Evolutionary conservation across 768 basidiomycete genomes (phyloP), one percentile per base, ranked within the genome.

Genomic region (Termitomyces heimii): DNA sequence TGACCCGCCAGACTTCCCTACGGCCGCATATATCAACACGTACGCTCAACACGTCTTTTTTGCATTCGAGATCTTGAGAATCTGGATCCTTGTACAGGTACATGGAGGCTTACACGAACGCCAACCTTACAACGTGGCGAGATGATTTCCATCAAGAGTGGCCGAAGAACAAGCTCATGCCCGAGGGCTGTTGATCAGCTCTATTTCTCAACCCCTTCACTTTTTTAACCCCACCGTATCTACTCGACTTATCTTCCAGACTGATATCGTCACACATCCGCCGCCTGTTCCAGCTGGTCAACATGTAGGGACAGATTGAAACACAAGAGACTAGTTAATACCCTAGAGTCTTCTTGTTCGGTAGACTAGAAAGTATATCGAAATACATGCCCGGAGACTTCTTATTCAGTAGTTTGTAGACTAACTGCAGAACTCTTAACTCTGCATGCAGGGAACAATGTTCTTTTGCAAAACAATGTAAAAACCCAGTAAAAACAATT

Each of bases 1-100:
- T 60, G 88, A 93, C 64, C 91, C 93, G 5, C 63, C 70, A 10
- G 78, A 82, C 14, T 85, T 80, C 68, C 93, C 94, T 0, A 97
- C 94, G 0, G 68, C 75, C 12, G 70, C 78, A 0, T 96, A 96
- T 68, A 96, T 95, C 63, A 66, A 85, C 20, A 74, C 79, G 84
- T 88, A 68, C 67, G 78, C 77, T 32, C 5, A 31, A 40, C 53
- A 28, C 35, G 34, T 34, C 43, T 13, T 34, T 37, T 24, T 20
- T 26, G 34, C 49, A n/a, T 55, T 18, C 13, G n/a, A 28, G 12
- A 29, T 16, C 55, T 28, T 20, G 26, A 26, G 22, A 44, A 49
- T 31, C 18, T 20, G 3, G 55, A 12, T 29, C 24, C 14, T 16
- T 22, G 2, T 5, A n/a, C 58, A 76, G 76, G 31, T 77, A 75